Evolutionary conservation across 306 rosid genomes (phyloP).

Genomic region (Gastrolobium bilobum): DNA sequence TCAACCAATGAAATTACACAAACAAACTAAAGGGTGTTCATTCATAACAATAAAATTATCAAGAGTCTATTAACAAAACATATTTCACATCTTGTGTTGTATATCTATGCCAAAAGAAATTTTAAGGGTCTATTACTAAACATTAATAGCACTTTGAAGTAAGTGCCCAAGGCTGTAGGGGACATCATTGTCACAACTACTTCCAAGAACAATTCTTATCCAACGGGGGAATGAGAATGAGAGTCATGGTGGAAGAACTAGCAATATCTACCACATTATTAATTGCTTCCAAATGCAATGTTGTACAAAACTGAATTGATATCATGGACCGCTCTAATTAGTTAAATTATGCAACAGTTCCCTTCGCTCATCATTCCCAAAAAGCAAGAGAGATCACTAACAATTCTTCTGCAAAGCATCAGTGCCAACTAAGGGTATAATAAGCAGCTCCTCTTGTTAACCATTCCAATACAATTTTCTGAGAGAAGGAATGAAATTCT

Average conservation of each 20-base stretch:
- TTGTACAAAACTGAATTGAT: conserved; percentile 16
- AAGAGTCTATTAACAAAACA: neutral
- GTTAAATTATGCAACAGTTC: conserved; percentile 30
- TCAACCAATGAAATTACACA: conserved; percentile 37
- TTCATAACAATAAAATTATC: conserved; percentile 15
- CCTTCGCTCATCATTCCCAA: conserved; percentile 6
- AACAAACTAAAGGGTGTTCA: conserved; percentile 14
- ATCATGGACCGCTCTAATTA: neutral
- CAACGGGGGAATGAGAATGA: neutral
- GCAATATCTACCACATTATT: conserved; percentile 15
- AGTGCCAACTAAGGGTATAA: neutral
- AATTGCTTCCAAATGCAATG: conserved; percentile 18
- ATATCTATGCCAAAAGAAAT: conserved; percentile 21
- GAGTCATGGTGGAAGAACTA: conserved; percentile 24
- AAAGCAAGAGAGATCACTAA: conserved; percentile 4
- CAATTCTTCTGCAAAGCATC: conserved; percentile 26
- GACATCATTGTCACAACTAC: conserved; percentile 34
- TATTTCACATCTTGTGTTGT: conserved; percentile 24
- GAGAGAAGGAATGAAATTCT: conserved; percentile 16
- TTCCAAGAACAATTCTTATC: conserved; percentile 24
- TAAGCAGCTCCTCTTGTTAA: conserved; percentile 15
- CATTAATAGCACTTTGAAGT: conserved; percentile 8
- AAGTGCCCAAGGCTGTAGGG: neutral
- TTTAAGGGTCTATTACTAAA: conserved; percentile 25
- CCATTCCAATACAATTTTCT: conserved; percentile 29